These are phyloP conservation scores for Sanghuangporus weigelae DNA, from an alignment of 1,284 basidiomycete species.

Conservation along the genomic window DNA sequence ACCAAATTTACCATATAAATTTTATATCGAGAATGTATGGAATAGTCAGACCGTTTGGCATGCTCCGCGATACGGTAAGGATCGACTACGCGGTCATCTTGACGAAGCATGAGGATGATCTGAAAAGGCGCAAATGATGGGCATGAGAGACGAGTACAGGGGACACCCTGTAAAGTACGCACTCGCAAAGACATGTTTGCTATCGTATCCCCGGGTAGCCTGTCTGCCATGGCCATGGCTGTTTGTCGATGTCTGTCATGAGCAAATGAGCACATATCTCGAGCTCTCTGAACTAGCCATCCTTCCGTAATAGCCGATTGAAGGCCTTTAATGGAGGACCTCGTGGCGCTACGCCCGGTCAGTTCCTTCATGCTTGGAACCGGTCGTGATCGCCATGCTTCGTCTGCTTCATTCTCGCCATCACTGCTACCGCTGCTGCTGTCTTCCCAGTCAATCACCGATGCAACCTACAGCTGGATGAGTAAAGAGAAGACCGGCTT, in stretches of 20 bases:
- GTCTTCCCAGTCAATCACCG: slow-evolving; percentile 69
- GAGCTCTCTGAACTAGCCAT: slow-evolving; percentile 62
- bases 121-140: slow-evolving; percentile 21
- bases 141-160: not conserved
- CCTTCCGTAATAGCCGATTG: slow-evolving; percentile 63
- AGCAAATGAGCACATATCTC: slow-evolving; percentile 70
- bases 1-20: not conserved
- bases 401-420: slow-evolving; percentile 40
- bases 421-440: slow-evolving; percentile 44
- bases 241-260: slow-evolving; percentile 71
- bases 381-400: slow-evolving; percentile 40
- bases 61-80: slow-evolving; percentile 64
- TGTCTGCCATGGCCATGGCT: slow-evolving; percentile 51
- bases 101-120: slow-evolving; percentile 69
- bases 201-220: slow-evolving; percentile 42
- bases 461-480: slow-evolving; percentile 35
- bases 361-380: slow-evolving; percentile 40
- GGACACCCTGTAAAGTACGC: slow-evolving; percentile 9
- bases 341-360: slow-evolving; percentile 33
- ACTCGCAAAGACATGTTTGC: slow-evolving; percentile 70
- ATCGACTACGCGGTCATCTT: slow-evolving; percentile 47
- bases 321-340: slow-evolving; percentile 59
- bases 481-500: not conserved
- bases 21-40: not conserved
- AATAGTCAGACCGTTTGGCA: slow-evolving; percentile 46